Conservation (phyloP, 441 rosid genomes). For the Kokia cookei region DNA sequence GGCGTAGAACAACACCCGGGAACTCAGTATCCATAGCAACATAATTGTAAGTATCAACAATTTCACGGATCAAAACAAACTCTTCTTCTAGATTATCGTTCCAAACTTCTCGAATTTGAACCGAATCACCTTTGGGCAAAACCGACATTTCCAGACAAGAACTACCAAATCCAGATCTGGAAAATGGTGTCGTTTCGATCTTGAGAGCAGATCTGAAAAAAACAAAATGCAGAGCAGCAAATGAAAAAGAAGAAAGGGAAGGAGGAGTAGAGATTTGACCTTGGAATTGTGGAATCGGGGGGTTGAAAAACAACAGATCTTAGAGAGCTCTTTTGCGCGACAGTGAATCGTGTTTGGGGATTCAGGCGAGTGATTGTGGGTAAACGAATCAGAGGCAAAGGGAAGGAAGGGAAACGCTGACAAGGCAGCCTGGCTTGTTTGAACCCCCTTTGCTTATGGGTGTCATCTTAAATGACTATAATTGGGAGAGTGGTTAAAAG, state of each 20-base stretch:
- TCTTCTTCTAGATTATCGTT: constrained; percentile 49
- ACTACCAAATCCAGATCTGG: constrained; percentile 51
- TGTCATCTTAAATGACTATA: too few species aligned
- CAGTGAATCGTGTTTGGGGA: too few species aligned
- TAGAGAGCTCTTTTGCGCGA: too few species aligned
- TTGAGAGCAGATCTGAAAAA: constrained; percentile 21
- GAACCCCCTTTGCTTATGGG: too few species aligned
- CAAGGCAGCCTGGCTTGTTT: too few species aligned
- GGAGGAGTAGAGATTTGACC: too few species aligned
- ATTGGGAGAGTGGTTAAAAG: too few species aligned
- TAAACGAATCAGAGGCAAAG: too few species aligned
- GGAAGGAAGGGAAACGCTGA: too few species aligned
- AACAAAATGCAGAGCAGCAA: not conserved
- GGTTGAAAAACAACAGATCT: too few species aligned
- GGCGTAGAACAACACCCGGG: constrained; percentile 49
- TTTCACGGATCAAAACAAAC: constrained; percentile 36
- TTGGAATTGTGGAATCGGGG: too few species aligned
- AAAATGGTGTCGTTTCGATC: constrained; percentile 10
- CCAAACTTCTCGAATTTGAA: constrained; percentile 72
- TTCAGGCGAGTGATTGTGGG: too few species aligned
- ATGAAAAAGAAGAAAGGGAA: not conserved
- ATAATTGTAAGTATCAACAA: constrained; percentile 44
- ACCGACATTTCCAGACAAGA: constrained; percentile 34
- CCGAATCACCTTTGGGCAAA: constrained; percentile 29
- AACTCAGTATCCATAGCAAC: constrained; percentile 18